These are phyloP conservation scores for Rhamnella rubrinervis DNA, from an alignment of 331 rosid genomes.

Conservation along the genomic window DNA sequence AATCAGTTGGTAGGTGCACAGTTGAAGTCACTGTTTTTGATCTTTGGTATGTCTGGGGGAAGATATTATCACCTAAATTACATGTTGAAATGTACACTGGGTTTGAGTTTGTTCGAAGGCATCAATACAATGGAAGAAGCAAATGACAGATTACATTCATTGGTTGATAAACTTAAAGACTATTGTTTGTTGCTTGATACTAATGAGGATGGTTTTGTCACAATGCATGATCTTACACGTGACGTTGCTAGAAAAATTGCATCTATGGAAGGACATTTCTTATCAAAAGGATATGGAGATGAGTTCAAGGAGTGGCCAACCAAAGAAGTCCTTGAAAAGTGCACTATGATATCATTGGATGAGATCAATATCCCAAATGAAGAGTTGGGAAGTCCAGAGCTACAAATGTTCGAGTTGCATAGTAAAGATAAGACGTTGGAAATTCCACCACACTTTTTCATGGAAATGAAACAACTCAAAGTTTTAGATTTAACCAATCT, in stretches of 20 bases:
- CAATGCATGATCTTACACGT: background rate
- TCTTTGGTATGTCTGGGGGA: background rate
- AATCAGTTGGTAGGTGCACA: background rate
- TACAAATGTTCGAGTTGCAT: slow-evolving; percentile 14
- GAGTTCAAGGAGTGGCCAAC: background rate
- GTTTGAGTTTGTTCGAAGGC: too few relatives aligned
- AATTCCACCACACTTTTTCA: slow-evolving; percentile 26
- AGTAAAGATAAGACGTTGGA: slow-evolving; percentile 10
- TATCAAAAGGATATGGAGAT: background rate
- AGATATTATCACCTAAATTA: background rate
- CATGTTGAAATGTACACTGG: slow-evolving; percentile 6
- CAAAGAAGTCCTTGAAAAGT: background rate
- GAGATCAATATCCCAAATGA: slow-evolving; percentile 6
- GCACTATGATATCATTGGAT: background rate
- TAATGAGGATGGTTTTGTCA: background rate
- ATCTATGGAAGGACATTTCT: background rate
- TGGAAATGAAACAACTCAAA: slow-evolving; percentile 19
- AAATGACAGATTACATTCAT: background rate
- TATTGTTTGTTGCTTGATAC: background rate
- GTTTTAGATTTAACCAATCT: too few relatives aligned
- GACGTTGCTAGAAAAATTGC: background rate
- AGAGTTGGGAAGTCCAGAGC: slow-evolving; percentile 29
- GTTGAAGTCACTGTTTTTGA: background rate
- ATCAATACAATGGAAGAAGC: background rate
- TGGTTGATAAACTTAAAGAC: slow-evolving; percentile 1